These are phyloP conservation scores for Talaromyces wortmannii DNA, from an alignment of 495 filamentous ascomycete species.

Conservation along the genomic window DNA sequence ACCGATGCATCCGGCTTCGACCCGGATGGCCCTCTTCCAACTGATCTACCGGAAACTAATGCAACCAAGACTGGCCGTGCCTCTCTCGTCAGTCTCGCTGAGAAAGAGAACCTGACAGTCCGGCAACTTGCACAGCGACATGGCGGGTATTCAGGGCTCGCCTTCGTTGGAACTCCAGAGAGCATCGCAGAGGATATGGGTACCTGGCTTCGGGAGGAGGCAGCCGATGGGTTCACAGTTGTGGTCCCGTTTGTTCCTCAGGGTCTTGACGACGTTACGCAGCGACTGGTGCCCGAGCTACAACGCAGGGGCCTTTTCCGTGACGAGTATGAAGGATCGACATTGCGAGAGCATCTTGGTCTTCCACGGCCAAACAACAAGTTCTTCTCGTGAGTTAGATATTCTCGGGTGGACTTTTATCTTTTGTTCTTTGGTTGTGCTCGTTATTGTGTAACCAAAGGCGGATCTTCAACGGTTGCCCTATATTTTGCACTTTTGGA, in stretches of 20 bases:
- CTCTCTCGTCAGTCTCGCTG: constrained; percentile 32
- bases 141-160: constrained; percentile 43
- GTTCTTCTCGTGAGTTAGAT: constrained; percentile 25
- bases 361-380: constrained; percentile 41
- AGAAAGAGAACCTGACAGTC: constrained; percentile 35
- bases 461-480: no score
- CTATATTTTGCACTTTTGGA: no score
- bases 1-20: constrained; percentile 39
- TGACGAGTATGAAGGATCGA: constrained; percentile 31
- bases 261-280: constrained; percentile 42
- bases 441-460: no score
- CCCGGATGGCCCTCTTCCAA: constrained; percentile 40
- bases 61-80: constrained; percentile 44
- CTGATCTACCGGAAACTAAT: constrained; percentile 43
- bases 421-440: no score
- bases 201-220: constrained; percentile 37
- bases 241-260: constrained; percentile 43
- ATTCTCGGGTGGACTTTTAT: no score
- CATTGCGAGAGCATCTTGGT: constrained; percentile 43
- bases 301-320: constrained; percentile 44
- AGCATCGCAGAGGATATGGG: constrained; percentile 44
- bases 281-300: constrained; percentile 42
- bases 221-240: constrained; percentile 39
- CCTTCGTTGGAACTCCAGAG: constrained; percentile 43
- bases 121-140: constrained; percentile 44